Conservation (phyloP, 257 asterid species). For the Scutellaria baicalensis region DNA sequence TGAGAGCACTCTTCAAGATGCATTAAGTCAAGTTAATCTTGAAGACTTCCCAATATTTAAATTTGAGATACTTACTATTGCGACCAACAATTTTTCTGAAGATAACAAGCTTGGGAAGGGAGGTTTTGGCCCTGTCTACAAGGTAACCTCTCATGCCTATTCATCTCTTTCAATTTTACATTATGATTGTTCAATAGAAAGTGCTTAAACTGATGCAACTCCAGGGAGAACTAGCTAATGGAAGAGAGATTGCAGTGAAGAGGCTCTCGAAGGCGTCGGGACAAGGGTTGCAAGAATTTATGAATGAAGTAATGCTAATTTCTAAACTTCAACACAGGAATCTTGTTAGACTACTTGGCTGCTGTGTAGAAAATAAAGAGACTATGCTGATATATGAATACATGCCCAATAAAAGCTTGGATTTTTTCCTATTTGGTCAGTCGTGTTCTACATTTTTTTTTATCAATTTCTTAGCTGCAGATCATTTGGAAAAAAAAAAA, state of each 20-base stretch:
- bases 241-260: constrained; percentile 35
- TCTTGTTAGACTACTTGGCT: constrained; percentile 34
- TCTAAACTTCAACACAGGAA: constrained; percentile 41
- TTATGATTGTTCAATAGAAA: neutral
- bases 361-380: constrained; percentile 34
- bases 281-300: constrained; percentile 34
- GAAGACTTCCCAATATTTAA: constrained; percentile 30
- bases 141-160: neutral
- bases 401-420: constrained; percentile 39
- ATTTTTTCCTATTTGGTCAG: constrained; percentile 31
- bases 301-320: constrained; percentile 38
- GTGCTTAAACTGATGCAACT: neutral
- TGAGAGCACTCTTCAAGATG: constrained; percentile 13
- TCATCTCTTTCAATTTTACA: neutral
- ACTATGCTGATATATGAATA: constrained; percentile 35
- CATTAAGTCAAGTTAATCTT: constrained; percentile 13
- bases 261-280: constrained; percentile 35
- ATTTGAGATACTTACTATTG: constrained; percentile 17
- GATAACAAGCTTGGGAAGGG: constrained; percentile 34
- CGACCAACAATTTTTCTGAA: constrained; percentile 23
- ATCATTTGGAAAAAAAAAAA: neutral
- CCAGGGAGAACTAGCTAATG: constrained; percentile 27
- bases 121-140: constrained; percentile 36
- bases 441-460: neutral
- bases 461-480: neutral